phyloP scores from a whole-genome alignment of 495 filamentous ascomycete species.

The Neurospora sp. region DNA sequence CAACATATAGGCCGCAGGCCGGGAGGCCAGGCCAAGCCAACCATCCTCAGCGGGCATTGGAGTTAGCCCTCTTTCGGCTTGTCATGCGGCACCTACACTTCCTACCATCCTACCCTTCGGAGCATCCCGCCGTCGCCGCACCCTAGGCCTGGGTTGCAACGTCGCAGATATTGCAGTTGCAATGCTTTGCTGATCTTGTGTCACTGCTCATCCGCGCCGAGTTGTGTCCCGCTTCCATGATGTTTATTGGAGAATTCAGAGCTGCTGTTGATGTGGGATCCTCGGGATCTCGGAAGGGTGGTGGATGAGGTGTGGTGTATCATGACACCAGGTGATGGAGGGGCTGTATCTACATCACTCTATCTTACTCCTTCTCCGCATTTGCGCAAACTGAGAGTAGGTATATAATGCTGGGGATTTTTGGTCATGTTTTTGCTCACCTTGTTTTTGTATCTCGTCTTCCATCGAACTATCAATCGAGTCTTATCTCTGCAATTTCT shows the following conservation, averaged over 20 bases:
- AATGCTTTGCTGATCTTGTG: constrained; percentile 6
- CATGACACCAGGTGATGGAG: constrained; percentile 1
- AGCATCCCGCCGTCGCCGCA: background rate
- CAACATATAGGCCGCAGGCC: constrained; percentile 1
- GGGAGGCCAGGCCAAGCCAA: constrained; percentile 4
- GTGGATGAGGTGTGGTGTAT: background rate
- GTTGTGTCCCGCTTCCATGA: constrained; percentile 5
- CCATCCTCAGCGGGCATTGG: background rate
- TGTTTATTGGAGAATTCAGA: constrained; percentile 20
- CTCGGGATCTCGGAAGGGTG: constrained; percentile 5
- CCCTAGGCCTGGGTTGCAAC: background rate
- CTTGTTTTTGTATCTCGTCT: background rate
- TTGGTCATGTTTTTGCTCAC: background rate
- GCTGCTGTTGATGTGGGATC: background rate
- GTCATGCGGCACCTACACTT: constrained; percentile 6
- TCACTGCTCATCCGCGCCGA: constrained; percentile 8
- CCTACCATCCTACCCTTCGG: background rate
- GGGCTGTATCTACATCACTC: background rate
- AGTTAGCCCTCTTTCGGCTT: constrained; percentile 6
- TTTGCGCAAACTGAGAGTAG: constrained; percentile 20
- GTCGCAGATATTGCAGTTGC: constrained; percentile 4
- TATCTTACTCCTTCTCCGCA: constrained; percentile 15
- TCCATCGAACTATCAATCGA: background rate
- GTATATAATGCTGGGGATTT: constrained; percentile 9
- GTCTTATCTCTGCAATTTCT: background rate